Percentiles rank a stretch among this genome's conserved stretches.
These are phyloP conservation scores for Cucurbita argyrosperma DNA, from an alignment of 306 rosid genomes.

Conservation along the genomic window DNA sequence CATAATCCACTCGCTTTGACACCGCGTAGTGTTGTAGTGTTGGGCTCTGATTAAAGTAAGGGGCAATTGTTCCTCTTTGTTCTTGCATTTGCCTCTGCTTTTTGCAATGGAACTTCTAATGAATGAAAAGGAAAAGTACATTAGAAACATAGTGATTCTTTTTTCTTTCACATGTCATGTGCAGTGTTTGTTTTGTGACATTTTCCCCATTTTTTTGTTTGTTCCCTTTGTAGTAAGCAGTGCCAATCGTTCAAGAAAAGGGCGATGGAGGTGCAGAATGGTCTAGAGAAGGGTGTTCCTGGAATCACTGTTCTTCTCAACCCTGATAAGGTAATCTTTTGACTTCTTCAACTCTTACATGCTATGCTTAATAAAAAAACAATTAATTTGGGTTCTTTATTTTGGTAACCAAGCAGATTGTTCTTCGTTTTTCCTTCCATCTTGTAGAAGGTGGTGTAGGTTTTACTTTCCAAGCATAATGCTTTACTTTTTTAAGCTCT, in stretches of 20 bases:
- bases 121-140: neutral
- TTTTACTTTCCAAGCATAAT: neutral
- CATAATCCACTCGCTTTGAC: too few relatives aligned
- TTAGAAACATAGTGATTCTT: too few relatives aligned
- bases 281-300: slow-evolving; percentile 29
- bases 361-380: neutral
- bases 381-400: neutral
- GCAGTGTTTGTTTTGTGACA: neutral
- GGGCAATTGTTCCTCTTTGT: neutral
- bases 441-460: neutral
- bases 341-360: neutral
- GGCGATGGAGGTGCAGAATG: slow-evolving; percentile 46
- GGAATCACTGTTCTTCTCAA: slow-evolving; percentile 48
- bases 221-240: slow-evolving; percentile 39
- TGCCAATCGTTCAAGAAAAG: slow-evolving; percentile 48
- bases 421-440: neutral
- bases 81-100: neutral
- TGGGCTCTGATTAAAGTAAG: neutral
- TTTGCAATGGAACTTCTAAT: neutral
- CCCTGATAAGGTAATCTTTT: slow-evolving; percentile 50
- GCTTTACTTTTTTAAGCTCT: neutral
- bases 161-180: neutral
- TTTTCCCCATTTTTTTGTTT: neutral
- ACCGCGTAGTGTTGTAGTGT: too few relatives aligned
- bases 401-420: neutral